Evolutionary conservation across 1,139 yeast species (phyloP), one percentile per base, ranked within the genome.

Genomic region (Tardiomyces blankii): DNA sequence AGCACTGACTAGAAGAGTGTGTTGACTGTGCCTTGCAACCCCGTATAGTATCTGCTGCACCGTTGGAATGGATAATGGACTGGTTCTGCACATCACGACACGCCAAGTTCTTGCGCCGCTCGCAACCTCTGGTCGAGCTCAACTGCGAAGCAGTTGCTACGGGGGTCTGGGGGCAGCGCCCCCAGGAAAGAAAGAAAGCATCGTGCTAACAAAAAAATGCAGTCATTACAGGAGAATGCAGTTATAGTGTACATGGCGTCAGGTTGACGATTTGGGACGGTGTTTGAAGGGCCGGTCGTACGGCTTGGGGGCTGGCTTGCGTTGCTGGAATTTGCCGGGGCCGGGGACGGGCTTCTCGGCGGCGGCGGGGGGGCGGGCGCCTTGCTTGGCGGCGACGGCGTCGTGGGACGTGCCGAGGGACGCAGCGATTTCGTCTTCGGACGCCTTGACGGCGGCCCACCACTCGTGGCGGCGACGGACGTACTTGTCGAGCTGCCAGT

Each of bases 401-500:
- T 30, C 35, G 35, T 30, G 35, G 5, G 35, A 30, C 5, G 35
- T 30, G 35, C 19, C 19, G 4, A 35, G 39, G 6, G 18, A 9
- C n/a, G 19, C 21, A 12, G 56, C 48, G 14, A 59, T 51, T 38
- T 44, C 49, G 46, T 70, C 70, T 59, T 85, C 94, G 57, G 81
- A 84, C 44, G 80, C 80, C 59, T 83, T 87, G 32, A 85, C 76
- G 35, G 77, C 57, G 42, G 74, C 69, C 66, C 83, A 85, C 96
- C 96, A 88, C 58, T 87, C 95, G 59, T 72, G 77, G 61, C 82
- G 78, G 64, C 81, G 81, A 61, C 96, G 74, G 12, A 70, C 63
- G 58, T 80, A 86, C 55, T 79, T 66, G 59, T 87, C 96, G 81
- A 88, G 75, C 30, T 75, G 67, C 97, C 97, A 91, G 62, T 89